Evolutionary conservation across 2,329 filamentous ascomycete genomes (phyloP).

Genomic region (Colletotrichum lentis): DNA sequence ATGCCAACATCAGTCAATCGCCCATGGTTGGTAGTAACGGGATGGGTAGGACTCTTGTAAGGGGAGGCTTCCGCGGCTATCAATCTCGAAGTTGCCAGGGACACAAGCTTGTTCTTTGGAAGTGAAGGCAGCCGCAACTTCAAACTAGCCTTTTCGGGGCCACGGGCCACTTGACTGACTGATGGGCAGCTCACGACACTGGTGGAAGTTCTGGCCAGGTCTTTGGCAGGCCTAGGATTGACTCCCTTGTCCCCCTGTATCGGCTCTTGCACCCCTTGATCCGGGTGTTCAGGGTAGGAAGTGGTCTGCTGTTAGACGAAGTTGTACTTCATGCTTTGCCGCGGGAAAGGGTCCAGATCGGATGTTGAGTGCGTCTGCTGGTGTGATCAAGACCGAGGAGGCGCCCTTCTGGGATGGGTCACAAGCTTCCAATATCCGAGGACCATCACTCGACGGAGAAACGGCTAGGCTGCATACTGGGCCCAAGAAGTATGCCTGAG

Average conservation of each 20-base stretch:
- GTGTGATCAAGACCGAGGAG: background rate
- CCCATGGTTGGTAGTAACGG: background rate
- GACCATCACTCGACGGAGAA: background rate
- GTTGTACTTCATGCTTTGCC: background rate
- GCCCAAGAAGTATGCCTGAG: background rate
- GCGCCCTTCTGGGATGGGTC: background rate
- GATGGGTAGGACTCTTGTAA: background rate
- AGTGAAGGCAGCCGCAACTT: background rate
- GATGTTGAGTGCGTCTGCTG: background rate
- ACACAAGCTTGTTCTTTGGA: background rate
- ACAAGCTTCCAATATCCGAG: too few species aligned
- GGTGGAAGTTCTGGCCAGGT: background rate
- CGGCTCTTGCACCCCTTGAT: background rate
- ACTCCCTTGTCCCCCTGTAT: background rate
- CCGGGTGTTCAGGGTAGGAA: background rate
- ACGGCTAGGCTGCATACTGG: background rate
- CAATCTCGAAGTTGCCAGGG: background rate
- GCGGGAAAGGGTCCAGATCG: background rate
- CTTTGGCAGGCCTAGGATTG: too few species aligned
- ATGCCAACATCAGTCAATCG: background rate
- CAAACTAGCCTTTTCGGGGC: too few species aligned
- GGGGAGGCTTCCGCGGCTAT: background rate
- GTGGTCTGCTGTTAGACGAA: background rate
- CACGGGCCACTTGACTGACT: background rate
- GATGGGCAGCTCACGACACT: background rate